Conservation (phyloP, 148 eudicot genomes). For the Chenopodium album region DNA sequence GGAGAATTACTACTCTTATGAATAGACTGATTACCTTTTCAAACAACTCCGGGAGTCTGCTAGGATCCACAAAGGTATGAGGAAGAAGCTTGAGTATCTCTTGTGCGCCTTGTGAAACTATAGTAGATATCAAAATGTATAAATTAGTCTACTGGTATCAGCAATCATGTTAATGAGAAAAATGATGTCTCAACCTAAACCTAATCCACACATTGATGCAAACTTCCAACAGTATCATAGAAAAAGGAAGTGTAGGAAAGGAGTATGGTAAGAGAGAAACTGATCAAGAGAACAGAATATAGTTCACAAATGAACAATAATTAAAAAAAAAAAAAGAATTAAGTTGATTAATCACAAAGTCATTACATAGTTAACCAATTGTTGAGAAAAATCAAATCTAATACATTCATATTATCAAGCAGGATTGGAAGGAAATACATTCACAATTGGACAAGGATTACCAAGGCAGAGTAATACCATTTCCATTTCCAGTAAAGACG, state of each 20-base stretch:
- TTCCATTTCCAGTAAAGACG: constrained; percentile 97
- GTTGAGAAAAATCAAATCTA: not conserved
- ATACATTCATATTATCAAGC: not conserved
- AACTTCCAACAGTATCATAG: not conserved
- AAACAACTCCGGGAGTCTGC: constrained; percentile 76
- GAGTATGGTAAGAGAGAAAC: not conserved
- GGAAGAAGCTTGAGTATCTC: constrained; percentile 99
- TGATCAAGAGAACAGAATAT: not conserved
- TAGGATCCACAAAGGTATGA: constrained; percentile 76
- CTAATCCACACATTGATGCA: not conserved
- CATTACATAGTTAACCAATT: not conserved
- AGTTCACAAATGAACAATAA: not conserved
- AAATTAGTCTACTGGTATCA: not conserved
- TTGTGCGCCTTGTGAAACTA: constrained; percentile 94
- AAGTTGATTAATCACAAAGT: not conserved
- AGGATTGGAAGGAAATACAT: not conserved
- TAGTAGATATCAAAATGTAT: constrained; percentile 7
- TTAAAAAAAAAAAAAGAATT: not conserved
- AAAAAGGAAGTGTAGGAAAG: not conserved
- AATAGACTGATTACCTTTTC: constrained; percentile 42
- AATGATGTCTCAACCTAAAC: not conserved
- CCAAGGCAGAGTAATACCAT: constrained; percentile 51
- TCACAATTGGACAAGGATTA: not conserved
- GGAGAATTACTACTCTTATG: not conserved
- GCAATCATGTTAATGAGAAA: not conserved